phyloP scores from a whole-genome alignment of 2,329 filamentous ascomycete species.

The Alternaria triticina region DNA sequence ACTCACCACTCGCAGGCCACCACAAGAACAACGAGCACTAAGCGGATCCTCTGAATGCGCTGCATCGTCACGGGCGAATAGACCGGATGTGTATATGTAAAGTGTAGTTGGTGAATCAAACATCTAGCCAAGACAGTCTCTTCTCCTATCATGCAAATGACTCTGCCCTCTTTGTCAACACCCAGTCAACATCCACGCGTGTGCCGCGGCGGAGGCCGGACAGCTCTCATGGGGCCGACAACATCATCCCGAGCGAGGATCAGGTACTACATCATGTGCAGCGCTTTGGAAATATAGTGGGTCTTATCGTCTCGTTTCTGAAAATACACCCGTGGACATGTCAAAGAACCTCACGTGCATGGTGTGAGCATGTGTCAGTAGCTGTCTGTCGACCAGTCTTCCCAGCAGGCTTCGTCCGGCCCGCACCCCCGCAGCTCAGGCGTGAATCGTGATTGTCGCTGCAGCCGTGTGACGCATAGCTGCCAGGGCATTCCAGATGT shows the following conservation, averaged over 20 bases:
- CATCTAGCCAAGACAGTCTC: slow-evolving; percentile 28
- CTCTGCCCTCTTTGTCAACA: not conserved
- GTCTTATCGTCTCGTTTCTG: not conserved
- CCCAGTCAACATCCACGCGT: not conserved
- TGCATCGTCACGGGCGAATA: slow-evolving; percentile 14
- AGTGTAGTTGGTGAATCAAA: slow-evolving; percentile 47
- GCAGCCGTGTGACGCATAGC: slow-evolving; percentile 7
- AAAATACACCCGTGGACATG: not conserved
- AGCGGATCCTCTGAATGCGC: slow-evolving; percentile 19
- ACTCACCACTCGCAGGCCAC: slow-evolving; percentile 70
- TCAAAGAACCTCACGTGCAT: slow-evolving; percentile 5
- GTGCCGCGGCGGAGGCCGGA: not conserved
- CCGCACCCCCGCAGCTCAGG: not conserved
- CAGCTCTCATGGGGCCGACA: not conserved
- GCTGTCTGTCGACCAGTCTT: not conserved
- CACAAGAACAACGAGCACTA: slow-evolving; percentile 99
- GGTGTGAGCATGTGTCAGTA: not conserved
- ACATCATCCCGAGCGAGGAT: not conserved
- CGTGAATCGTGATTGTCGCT: not conserved
- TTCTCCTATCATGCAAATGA: not conserved
- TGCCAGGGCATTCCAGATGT: not conserved
- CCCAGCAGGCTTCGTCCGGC: not conserved
- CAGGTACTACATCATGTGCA: not conserved
- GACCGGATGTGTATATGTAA: slow-evolving; percentile 47
- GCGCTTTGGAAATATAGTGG: not conserved